Conservation (phyloP, 805 yeast genomes). For the Hemisphaericaspora nanyangensis region DNA sequence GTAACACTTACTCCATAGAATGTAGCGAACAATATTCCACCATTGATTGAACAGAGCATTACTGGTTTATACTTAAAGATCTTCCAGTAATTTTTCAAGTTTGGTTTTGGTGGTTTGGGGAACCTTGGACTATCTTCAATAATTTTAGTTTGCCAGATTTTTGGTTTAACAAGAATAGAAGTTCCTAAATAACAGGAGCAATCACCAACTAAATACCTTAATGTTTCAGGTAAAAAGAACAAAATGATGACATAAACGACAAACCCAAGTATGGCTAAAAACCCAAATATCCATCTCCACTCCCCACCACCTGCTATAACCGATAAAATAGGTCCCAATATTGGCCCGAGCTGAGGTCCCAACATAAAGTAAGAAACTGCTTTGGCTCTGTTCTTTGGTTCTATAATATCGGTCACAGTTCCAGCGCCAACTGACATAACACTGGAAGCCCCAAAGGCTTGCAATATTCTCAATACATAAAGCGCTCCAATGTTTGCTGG, state of each 20-base stretch:
- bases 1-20: conserved; percentile 53
- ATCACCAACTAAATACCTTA: conserved; percentile 35
- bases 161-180: conserved; percentile 26
- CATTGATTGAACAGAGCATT: conserved; percentile 40
- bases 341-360: conserved; percentile 39
- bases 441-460: conserved; percentile 36
- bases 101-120: conserved; percentile 47
- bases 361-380: conserved; percentile 33
- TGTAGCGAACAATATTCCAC: conserved; percentile 50
- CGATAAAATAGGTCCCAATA: conserved; percentile 33
- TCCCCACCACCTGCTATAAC: conserved; percentile 20
- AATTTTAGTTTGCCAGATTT: conserved; percentile 19
- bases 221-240: conserved; percentile 38
- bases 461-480: conserved; percentile 28
- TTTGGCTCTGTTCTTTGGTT: conserved; percentile 27
- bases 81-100: conserved; percentile 30
- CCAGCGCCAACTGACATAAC: conserved; percentile 36
- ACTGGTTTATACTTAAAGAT: conserved; percentile 43
- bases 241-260: conserved; percentile 20
- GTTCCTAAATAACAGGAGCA: conserved; percentile 19
- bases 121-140: conserved; percentile 20
- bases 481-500: conserved; percentile 28
- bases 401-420: conserved; percentile 29
- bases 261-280: conserved; percentile 25
- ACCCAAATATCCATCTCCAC: conserved; percentile 36